Percentiles rank a stretch among this genome's conserved stretches.
These are phyloP conservation scores for Scheffersomyces illinoinensis DNA, from an alignment of 1,139 yeast genomes.

Conservation along the genomic window DNA sequence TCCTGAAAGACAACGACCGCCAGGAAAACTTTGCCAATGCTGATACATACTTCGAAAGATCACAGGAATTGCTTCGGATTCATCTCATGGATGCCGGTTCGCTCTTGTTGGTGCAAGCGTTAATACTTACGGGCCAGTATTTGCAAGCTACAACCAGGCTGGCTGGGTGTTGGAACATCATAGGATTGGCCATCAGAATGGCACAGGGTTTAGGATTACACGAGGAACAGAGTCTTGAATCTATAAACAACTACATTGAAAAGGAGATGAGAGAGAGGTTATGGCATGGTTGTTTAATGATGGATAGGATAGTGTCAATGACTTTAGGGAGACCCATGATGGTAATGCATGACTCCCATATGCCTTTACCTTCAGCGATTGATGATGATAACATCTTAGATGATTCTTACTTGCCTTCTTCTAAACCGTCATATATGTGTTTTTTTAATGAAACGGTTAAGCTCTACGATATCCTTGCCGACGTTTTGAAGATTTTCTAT, in stretches of 20 bases:
- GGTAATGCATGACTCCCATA: conserved; percentile 10
- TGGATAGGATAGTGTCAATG: conserved; percentile 13
- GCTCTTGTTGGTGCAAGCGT: conserved; percentile 11
- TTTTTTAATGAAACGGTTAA: conserved; percentile 12
- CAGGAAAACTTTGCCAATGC: conserved; percentile 4
- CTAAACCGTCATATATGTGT: conserved; percentile 9
- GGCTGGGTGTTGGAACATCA: conserved; percentile 9
- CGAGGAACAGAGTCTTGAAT: conserved; percentile 7
- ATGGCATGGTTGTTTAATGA: conserved; percentile 13
- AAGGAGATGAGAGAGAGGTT: conserved; percentile 10
- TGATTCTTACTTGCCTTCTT: conserved; percentile 1
- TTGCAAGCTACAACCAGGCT: conserved; percentile 13
- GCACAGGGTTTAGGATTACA: background rate
- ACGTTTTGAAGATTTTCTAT: conserved; percentile 10
- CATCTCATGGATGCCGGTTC: conserved; percentile 13
- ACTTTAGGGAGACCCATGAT: conserved; percentile 13
- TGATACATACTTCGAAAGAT: conserved; percentile 11
- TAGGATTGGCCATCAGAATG: background rate
- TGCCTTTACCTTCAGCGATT: conserved; percentile 7
- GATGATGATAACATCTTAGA: conserved; percentile 12
- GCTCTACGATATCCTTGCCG: conserved; percentile 12
- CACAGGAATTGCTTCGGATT: conserved; percentile 8
- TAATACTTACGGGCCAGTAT: conserved; percentile 12
- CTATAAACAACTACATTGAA: conserved; percentile 8
- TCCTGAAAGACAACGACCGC: conserved; percentile 5